Percentiles rank a stretch among this genome's conserved stretches.
Conservation (phyloP, 179 eudicot species). For the Spinacia oleracea region DNA sequence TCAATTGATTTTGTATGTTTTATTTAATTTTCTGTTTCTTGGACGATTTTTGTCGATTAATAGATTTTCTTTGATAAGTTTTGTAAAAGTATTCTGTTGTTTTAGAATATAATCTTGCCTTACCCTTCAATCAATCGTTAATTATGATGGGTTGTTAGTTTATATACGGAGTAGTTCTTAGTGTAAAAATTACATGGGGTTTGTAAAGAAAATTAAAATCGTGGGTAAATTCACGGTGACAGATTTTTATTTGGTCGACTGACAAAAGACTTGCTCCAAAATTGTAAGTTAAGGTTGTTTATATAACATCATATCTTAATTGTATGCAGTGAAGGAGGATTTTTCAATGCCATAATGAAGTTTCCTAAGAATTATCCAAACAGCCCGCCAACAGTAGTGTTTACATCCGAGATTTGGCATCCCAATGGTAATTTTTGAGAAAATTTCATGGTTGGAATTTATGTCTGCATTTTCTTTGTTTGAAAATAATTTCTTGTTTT, state of each 20-base stretch:
- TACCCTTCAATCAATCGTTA: neutral
- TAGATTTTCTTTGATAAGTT: neutral
- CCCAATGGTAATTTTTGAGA: conserved; percentile 65
- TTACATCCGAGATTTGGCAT: conserved; percentile 90
- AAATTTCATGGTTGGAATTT: too few species aligned
- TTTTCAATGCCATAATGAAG: conserved; percentile 78
- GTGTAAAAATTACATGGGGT: too few species aligned
- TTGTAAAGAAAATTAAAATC: too few species aligned
- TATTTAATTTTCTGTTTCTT: neutral
- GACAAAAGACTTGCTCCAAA: too few species aligned
- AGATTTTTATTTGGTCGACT: too few species aligned
- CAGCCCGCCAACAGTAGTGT: conserved; percentile 82
- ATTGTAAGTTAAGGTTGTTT: neutral
- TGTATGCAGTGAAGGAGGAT: conserved; percentile 76
- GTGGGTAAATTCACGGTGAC: too few species aligned
- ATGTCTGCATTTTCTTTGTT: too few species aligned
- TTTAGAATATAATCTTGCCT: neutral
- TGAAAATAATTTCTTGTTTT: too few species aligned
- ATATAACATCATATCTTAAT: too few species aligned
- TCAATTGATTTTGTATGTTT: neutral
- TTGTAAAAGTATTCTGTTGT: neutral
- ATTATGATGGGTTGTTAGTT: too few species aligned
- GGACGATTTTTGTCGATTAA: neutral
- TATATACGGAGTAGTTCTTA: neutral
- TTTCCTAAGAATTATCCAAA: conserved; percentile 79